Conservation (phyloP, 2,329 filamentous ascomycete genomes). For the Epichloe glyceriae region DNA sequence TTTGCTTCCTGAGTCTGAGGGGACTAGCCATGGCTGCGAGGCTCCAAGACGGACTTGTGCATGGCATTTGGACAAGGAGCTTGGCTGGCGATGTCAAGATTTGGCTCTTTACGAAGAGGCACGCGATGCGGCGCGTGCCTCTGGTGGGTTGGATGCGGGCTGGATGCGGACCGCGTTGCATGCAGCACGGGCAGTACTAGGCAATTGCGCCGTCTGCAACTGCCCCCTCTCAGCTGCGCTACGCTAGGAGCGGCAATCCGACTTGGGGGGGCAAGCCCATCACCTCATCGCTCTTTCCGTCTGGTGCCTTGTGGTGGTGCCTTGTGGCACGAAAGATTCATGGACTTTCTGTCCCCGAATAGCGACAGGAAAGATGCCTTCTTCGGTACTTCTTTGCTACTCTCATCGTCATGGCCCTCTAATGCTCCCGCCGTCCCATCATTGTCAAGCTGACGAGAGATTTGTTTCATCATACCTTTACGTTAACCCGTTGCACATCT, state of each 20-base stretch:
- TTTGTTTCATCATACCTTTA: not conserved
- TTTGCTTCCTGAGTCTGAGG: slow-evolving; percentile 1
- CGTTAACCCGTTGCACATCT: not conserved
- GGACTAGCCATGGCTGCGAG: slow-evolving; percentile 8
- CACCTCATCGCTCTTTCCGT: slow-evolving; percentile 5
- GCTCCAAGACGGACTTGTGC: not conserved
- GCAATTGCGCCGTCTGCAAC: not conserved
- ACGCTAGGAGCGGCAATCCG: slow-evolving; percentile 1
- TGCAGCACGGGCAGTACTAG: not conserved
- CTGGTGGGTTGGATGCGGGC: not conserved
- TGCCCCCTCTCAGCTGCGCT: slow-evolving; percentile 1
- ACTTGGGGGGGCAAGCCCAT: slow-evolving; percentile 3
- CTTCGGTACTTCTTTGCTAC: not conserved
- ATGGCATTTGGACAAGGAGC: not conserved
- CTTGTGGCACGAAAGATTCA: not conserved
- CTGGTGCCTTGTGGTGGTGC: not conserved
- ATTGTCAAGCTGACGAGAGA: not conserved
- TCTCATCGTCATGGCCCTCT: not conserved
- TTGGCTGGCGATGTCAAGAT: not conserved
- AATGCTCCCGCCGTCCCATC: not conserved
- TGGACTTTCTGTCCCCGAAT: not conserved
- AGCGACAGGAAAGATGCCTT: not conserved
- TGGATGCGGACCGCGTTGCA: not conserved
- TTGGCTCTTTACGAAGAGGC: not conserved
- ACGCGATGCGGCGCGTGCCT: not conserved